Evolutionary conservation across 2,329 filamentous ascomycete genomes (phyloP).

Genomic region (Escovopsis weberi): DNA sequence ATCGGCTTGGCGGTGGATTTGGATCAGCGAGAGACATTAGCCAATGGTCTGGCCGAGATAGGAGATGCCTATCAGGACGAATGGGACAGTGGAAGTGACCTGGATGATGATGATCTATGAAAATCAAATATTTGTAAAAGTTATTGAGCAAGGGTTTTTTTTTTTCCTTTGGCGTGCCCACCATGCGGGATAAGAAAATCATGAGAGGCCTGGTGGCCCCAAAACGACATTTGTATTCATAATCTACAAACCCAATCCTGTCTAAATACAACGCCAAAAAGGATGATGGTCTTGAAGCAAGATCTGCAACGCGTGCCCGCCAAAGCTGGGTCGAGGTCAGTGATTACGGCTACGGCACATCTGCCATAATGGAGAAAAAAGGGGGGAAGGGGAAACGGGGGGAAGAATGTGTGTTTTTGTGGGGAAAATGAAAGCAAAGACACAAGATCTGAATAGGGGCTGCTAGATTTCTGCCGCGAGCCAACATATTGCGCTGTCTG

Average conservation of each 20-base stretch:
- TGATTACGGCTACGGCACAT: conserved; percentile 3
- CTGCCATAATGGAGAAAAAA: background rate
- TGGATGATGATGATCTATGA: conserved; percentile 44
- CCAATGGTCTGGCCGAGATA: conserved; percentile 67
- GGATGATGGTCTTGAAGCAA: conserved; percentile 4
- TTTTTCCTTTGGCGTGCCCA: background rate
- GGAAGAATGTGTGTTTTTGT: background rate
- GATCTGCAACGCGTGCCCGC: conserved; percentile 6
- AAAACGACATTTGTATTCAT: conserved; percentile 15
- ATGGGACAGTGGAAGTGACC: conserved; percentile 65
- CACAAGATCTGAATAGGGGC: too few relatives aligned
- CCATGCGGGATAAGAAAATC: background rate
- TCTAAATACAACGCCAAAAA: conserved; percentile 15
- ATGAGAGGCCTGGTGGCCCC: conserved; percentile 2
- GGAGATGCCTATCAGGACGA: conserved; percentile 81
- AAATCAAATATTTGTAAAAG: background rate
- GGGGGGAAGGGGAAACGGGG: conserved; percentile 1
- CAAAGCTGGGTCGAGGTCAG: conserved; percentile 3
- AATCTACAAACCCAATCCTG: conserved; percentile 14
- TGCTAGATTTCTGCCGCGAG: too few relatives aligned
- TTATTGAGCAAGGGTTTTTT: background rate
- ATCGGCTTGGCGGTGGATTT: conserved; percentile 49
- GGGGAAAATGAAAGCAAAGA: too few relatives aligned
- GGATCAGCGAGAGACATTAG: conserved; percentile 73
- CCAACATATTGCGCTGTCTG: background rate